phyloP scores from a whole-genome alignment of 345 rosid genomes.

The Lumnitzera racemosa region DNA sequence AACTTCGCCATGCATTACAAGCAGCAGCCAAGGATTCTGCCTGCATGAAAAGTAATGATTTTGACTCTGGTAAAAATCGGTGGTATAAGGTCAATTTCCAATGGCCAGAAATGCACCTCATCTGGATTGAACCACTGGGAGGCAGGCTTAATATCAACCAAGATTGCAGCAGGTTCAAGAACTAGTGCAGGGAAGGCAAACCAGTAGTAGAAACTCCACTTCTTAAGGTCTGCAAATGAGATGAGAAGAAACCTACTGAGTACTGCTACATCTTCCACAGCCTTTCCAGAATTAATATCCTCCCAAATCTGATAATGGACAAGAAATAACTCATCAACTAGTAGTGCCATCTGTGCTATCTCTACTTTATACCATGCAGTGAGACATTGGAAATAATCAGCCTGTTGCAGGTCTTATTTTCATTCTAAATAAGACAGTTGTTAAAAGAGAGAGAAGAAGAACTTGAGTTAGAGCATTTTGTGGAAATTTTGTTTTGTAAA shows the following conservation, averaged over 20 bases:
- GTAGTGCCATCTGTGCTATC: neutral
- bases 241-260: slow-evolving; percentile 77
- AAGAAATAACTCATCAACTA: slow-evolving; percentile 3
- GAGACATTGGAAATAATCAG: neutral
- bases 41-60: slow-evolving; percentile 21
- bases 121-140: slow-evolving; percentile 56
- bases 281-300: slow-evolving; percentile 72
- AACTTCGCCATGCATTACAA: slow-evolving; percentile 80
- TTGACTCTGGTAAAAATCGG: neutral
- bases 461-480: too few species aligned
- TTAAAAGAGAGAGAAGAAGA: neutral
- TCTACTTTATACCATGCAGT: neutral
- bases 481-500: too few species aligned
- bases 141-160: slow-evolving; percentile 68
- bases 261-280: slow-evolving; percentile 53
- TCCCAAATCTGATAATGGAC: slow-evolving; percentile 70
- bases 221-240: slow-evolving; percentile 81
- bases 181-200: slow-evolving; percentile 86
- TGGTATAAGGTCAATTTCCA: neutral
- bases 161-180: slow-evolving; percentile 73
- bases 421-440: neutral
- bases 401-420: too few species aligned
- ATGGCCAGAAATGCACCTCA: slow-evolving; percentile 39
- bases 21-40: slow-evolving; percentile 70
- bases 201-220: slow-evolving; percentile 86